Percentiles rank a stretch among this genome's conserved stretches.
Conservation (phyloP, 2,329 filamentous ascomycete genomes). For the Ceratocystiopsis brevicomis region DNA sequence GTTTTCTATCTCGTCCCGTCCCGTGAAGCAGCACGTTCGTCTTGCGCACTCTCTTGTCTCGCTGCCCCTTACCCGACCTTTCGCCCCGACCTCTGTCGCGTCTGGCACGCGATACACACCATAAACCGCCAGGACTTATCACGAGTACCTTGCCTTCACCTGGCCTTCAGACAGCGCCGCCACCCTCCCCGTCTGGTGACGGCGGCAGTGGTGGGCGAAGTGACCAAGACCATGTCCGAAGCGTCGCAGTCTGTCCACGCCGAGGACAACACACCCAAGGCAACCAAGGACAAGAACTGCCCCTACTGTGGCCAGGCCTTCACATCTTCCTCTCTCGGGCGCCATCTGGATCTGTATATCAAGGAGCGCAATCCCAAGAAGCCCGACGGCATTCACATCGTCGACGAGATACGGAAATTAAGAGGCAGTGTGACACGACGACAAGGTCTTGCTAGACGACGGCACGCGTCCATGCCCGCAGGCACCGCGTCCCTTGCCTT, state of each 20-base stretch:
- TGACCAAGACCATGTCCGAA: conserved; percentile 11
- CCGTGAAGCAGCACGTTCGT: no score
- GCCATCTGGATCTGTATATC: conserved; percentile 87
- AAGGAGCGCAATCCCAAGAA: conserved; percentile 82
- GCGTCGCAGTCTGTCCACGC: conserved; percentile 8
- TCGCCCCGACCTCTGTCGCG: no score
- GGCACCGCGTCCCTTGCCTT: conserved; percentile 25
- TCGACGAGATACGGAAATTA: conserved; percentile 71
- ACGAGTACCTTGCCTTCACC: no score
- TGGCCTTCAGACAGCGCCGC: no score
- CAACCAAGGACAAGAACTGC: conserved; percentile 71
- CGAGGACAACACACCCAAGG: conserved; percentile 20
- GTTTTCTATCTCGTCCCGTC: no score
- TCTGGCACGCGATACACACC: no score
- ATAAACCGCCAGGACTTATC: no score
- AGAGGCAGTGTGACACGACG: conserved; percentile 72
- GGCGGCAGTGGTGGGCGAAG: not conserved
- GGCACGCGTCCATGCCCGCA: conserved; percentile 30
- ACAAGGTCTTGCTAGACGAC: conserved; percentile 44
- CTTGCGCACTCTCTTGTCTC: no score
- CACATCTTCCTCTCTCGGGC: conserved; percentile 81
- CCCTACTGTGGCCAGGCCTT: conserved; percentile 79
- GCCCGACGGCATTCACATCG: conserved; percentile 72
- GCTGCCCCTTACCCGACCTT: no score
- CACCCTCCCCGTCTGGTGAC: no score